Base-by-base conservation (phyloP, 2,329 filamentous ascomycete species). In the Ophiostoma tasmaniense region DNA sequence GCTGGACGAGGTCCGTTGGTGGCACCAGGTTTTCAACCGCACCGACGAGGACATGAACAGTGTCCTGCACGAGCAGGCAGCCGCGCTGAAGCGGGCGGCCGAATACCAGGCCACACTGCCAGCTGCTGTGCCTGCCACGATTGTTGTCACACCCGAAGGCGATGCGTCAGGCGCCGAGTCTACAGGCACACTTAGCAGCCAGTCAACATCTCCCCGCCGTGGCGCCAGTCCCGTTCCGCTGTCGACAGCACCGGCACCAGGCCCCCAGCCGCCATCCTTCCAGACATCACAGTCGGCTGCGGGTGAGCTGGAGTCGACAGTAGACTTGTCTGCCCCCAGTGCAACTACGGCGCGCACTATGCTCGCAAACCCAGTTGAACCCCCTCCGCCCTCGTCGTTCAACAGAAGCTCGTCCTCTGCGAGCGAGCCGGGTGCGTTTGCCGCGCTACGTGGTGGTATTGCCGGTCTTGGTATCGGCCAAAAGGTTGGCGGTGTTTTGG, bases 41-140 rank as follows among this genome's bases (percentile, higher is more conserved):
- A 89, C 89, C 2, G 92, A 97, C 73, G 87, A 90, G 68, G 95
- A 99, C 77, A 98, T 99, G 94, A 99, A 99, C 74, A 87, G 86
- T 0, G 81, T 84, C 45, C 79, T 87, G 13, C 83, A 87, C 73
- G 69, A 65, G 35, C 64, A 65, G 22, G 83, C 84, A 20, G 81
- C 83, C 3, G 83, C 83, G 7, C 83, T 84, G 69, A 80, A 76
- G 66, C 75, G 74, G 50, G 73, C 75, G 1, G 76, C 76, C 1
- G 73, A 74, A 2, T 78, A 77, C 61, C 76, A 77, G 35, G 72
- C 75, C 3, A 67, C 68, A 1, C 61, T 71, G 37, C 52, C 28
- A 11, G 17, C 66, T 3, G 37, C 70, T 11, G 66, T 42, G 3
- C 66, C 69, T n/a, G 70, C 68, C 1, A 67, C 70, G 2, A 33